Evolutionary conservation across 2,329 filamentous ascomycete genomes (phyloP), one percentile per base, ranked within the genome.

Genomic region (Botrytis porri): DNA sequence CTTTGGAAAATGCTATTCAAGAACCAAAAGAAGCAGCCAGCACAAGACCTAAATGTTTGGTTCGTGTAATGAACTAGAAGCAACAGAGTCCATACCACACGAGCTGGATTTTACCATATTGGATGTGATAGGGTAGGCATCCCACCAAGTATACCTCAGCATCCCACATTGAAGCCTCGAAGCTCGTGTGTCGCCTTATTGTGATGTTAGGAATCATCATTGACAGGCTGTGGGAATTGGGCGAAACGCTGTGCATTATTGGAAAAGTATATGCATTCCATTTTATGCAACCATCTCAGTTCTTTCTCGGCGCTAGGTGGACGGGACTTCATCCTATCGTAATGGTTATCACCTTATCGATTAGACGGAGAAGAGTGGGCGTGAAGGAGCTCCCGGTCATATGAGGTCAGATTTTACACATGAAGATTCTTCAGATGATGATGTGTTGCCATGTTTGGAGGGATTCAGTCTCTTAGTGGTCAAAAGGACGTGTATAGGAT

Each of bases 241-340:
- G 70, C 70, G 70, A 72, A 72, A 67, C 70, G 70, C 70, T 60
- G 70, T 72, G 62, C 51, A 48, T 64, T 64, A 64, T 70, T 70
- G 67, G 67, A 64, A 63, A 51, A 64, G 9, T 12, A n/a, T 54
- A 18, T 62, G 43, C 43, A 72, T 60, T 29, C 45, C 48, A 39
- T 39, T 67, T 67, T 67, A 72, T 72, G 70, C 62, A 72, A 51
- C n/a, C 51, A 60, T 67, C 48, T 45, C 37, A 7, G 10, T 63
- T n/a, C 20, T 6, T 29, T 43, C 41, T 7, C 12, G 22, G 51
- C 54, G 51, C 37, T 60, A 45, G 39, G 20, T 37, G 7, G 32
- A 43, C 18, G 16, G 43, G 25, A 48, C 35, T 39, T 54, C 45
- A 41, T 67, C 45, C 64, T 67, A 67, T 67, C 45, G 32, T 54